Base-by-base conservation (phyloP, 2,329 filamentous ascomycete genomes). In the Fusarium camptoceras region DNA sequence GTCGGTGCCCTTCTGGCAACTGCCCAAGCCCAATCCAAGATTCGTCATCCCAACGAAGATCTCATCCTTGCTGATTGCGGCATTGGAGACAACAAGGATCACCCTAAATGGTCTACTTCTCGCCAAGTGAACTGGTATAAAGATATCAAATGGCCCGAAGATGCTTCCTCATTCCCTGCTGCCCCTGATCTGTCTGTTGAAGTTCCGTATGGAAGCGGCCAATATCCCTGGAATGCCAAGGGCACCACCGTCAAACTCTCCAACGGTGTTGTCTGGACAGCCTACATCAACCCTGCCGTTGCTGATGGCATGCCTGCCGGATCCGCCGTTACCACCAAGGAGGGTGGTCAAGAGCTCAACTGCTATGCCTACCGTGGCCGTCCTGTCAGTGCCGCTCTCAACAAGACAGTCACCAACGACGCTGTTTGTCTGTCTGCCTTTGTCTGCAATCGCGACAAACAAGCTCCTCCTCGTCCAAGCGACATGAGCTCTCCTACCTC, bases 41-140 rank as follows among this genome's bases (percentile, higher is more conserved):
- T 66, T 31, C 73, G 73, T 55, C 72, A 76, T 37, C 72, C 73
- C 34, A 75, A 77, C 16, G 80, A 80, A 66, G 77, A 82, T 18
- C 78, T 83, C 41, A 75, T 83, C 41, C 78, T 83, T 48, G 81
- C 80, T 30, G 81, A 83, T 55, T 83, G 81, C 57, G 81, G 81
- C 30, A 82, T 82, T 57, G 81, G 81, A 8, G 78, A 81, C 61
- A 81, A 83, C 70, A 73, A 77, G n/a, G 75, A 76, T 9, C 78
- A 82, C 42, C 72, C 76, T 12, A 76, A 74, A 34, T 83, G 81
- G 81, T 83, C 81, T 9, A 83, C 81, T 8, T 83, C 81, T 46
- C 81, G 81, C 42, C 81, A 83, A 68, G 80, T 83, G 72, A 82
- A 83, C 65, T 83, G 81, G 81, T 83, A 83, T 57, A 56, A 78